Evolutionary conservation across 768 basidiomycete genomes (phyloP).

Genomic region (Lentinus brumalis): DNA sequence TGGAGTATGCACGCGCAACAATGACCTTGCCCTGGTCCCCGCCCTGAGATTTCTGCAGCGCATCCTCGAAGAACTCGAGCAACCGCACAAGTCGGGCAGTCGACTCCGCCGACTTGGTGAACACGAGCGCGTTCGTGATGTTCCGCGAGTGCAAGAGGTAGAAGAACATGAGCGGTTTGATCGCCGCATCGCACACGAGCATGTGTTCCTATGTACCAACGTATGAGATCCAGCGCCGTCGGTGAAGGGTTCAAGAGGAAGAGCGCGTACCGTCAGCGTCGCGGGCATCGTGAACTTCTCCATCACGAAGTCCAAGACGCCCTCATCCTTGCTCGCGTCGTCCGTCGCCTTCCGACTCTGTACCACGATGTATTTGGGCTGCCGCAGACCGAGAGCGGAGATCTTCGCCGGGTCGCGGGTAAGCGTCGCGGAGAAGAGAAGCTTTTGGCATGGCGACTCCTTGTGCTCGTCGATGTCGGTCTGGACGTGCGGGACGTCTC

Average conservation of each 20-base stretch:
- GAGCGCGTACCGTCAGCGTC: slow-evolving; percentile 61
- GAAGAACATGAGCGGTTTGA: slow-evolving; percentile 90
- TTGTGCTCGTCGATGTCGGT: slow-evolving; percentile 60
- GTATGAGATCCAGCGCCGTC: too few relatives aligned
- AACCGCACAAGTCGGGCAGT: slow-evolving; percentile 80
- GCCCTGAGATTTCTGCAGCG: slow-evolving; percentile 19
- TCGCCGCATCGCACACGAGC: slow-evolving; percentile 72
- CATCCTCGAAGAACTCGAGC: slow-evolving; percentile 75
- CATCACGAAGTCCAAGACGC: slow-evolving; percentile 57
- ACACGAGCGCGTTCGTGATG: slow-evolving; percentile 78
- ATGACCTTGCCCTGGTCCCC: slow-evolving; percentile 30
- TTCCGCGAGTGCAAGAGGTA: slow-evolving; percentile 70
- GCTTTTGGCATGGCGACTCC: slow-evolving; percentile 82
- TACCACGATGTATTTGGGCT: slow-evolving; percentile 89
- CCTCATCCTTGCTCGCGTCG: slow-evolving; percentile 33
- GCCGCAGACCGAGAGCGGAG: slow-evolving; percentile 71
- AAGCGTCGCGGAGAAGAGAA: slow-evolving; percentile 94
- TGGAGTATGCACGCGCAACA: slow-evolving; percentile 77
- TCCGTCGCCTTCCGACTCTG: slow-evolving; percentile 46
- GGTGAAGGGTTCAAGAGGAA: neutral
- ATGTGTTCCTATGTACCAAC: slow-evolving; percentile 72
- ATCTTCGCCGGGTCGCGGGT: slow-evolving; percentile 95
- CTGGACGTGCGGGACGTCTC: slow-evolving; percentile 41
- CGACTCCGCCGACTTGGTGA: slow-evolving; percentile 97
- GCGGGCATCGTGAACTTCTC: slow-evolving; percentile 84